Conservation (phyloP, 2,329 filamentous ascomycete species). For the Cladosporium oxysporum region DNA sequence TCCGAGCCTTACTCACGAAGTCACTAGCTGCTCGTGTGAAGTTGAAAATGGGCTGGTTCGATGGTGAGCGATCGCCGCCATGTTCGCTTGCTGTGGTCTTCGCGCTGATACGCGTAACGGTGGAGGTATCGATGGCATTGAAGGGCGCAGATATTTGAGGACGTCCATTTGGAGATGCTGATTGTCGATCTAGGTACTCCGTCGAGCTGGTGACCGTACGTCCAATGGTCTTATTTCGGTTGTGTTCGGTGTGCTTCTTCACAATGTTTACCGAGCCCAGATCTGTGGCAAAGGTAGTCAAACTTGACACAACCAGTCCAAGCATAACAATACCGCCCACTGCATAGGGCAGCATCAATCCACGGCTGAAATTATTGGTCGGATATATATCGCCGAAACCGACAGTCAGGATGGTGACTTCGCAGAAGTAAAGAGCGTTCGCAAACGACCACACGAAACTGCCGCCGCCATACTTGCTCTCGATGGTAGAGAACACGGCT, state of each 20-base stretch:
- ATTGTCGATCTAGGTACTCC: background rate
- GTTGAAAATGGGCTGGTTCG: conserved; percentile 18
- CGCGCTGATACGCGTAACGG: conserved; percentile 22
- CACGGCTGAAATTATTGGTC: conserved; percentile 59
- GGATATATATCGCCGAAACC: conserved; percentile 66
- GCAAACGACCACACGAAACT: conserved; percentile 66
- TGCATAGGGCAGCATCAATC: conserved; percentile 79
- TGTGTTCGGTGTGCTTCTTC: conserved; percentile 58
- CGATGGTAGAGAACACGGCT: conserved; percentile 70
- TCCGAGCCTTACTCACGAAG: conserved; percentile 26
- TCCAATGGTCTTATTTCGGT: conserved; percentile 54
- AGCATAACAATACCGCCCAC: conserved; percentile 81
- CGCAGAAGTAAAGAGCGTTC: conserved; percentile 68
- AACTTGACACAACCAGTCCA: conserved; percentile 78
- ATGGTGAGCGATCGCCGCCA: conserved; percentile 13
- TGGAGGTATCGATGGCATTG: conserved; percentile 21
- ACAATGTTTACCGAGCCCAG: conserved; percentile 64
- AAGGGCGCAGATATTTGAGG: conserved; percentile 24
- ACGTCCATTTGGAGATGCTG: background rate
- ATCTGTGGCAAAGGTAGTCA: conserved; percentile 66
- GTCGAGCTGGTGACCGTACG: conserved; percentile 20
- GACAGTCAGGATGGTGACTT: conserved; percentile 65
- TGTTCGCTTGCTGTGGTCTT: background rate
- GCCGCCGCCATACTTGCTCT: conserved; percentile 45
- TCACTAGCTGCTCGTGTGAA: conserved; percentile 22